Evolutionary conservation across 495 filamentous ascomycete species (phyloP), one percentile per base, ranked within the genome.

Genomic region (Hypoxylon perforatum): DNA sequence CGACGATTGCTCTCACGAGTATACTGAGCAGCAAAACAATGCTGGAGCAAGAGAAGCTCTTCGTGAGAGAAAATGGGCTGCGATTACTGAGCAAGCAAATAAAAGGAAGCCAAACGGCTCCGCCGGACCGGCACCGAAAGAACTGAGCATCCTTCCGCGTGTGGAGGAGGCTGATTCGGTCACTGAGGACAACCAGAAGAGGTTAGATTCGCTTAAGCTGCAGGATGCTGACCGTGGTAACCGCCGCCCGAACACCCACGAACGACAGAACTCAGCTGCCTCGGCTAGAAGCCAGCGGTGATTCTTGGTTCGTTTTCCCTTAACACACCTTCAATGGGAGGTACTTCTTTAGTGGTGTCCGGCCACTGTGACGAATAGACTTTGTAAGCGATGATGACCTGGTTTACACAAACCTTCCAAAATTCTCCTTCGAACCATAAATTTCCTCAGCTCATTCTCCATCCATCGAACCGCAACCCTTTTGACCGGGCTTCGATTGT

Each of bases 1-100:
- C 73, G 95, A 99, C 67, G 95, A 98, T 71, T 99, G 95, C 79
- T 97, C 94, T 6, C 93, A 96, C 70, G 93, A 97, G 61, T 99
- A 98, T 75, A 94, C 93, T n/a, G 95, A 98, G 74, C 88, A 93
- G 63, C 94, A 98, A 77, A 95, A 93, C 76, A 92, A 86, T 63
- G 92, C 92, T 12, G 88, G 92, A 1, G 84, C 94, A 38, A 85
- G 92, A 30, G 87, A 96, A 71, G 86, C 88, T 63, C 81, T 85
- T 39, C 88, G 95, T 56, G 84, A 93, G 70, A 86, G 85, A 48
- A 90, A 94, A 67, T 99, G 95, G 95, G 92, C 94, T 25, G 86
- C 88, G 65, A 82, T 99, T 21, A 81, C 88, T 46, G 90, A 96
- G 53, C 87, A 90, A 75, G 93, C 96, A 59, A 89, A 88, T 60